Percentiles rank a stretch among this genome's conserved stretches.
Conservation (phyloP, 108 stramenopile genomes). For the Epithemia pelagica region DNA sequence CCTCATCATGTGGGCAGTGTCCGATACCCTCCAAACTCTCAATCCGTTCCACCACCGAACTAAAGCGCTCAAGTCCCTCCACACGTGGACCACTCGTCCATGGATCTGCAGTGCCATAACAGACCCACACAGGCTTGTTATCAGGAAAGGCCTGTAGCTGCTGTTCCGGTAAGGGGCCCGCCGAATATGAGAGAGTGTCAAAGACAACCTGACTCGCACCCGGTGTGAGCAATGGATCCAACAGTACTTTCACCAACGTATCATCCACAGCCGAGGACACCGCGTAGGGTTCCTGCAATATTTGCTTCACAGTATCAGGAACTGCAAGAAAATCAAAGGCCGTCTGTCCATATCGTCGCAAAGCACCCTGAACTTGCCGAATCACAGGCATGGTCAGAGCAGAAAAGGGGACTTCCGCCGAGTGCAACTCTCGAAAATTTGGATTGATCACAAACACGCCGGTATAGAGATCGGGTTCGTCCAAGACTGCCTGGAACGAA, state of each 20-base stretch:
- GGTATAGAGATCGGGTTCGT: constrained; percentile 61
- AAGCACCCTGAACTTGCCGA: constrained; percentile 47
- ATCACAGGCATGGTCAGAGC: constrained; percentile 66
- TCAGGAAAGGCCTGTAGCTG: constrained; percentile 52
- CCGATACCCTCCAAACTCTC: constrained; percentile 77
- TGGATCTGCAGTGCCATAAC: constrained; percentile 88
- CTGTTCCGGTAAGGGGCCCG: constrained; percentile 94
- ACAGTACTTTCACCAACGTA: constrained; percentile 76
- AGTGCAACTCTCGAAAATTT: constrained; percentile 86
- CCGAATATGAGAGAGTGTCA: constrained; percentile 87
- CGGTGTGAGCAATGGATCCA: constrained; percentile 74
- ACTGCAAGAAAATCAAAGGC: constrained; percentile 82
- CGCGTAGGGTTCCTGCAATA: constrained; percentile 85
- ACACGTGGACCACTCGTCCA: constrained; percentile 85
- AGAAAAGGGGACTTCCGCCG: constrained; percentile 75
- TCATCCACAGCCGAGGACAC: constrained; percentile 74
- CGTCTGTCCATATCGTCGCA: constrained; percentile 67
- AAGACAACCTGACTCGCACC: constrained; percentile 91
- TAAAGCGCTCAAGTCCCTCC: constrained; percentile 44
- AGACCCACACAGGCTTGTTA: constrained; percentile 68
- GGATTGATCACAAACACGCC: constrained; percentile 73
- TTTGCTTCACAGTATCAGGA: constrained; percentile 69
- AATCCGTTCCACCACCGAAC: constrained; percentile 57
- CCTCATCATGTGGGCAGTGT: constrained; percentile 95
- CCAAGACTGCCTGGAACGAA: constrained; percentile 80